A percentile compares a stretch with the other conserved stretches of the same genome.
Evolutionary conservation across 1,284 basidiomycete genomes (phyloP).

Genomic region (Fomitopsis schrenkii): DNA sequence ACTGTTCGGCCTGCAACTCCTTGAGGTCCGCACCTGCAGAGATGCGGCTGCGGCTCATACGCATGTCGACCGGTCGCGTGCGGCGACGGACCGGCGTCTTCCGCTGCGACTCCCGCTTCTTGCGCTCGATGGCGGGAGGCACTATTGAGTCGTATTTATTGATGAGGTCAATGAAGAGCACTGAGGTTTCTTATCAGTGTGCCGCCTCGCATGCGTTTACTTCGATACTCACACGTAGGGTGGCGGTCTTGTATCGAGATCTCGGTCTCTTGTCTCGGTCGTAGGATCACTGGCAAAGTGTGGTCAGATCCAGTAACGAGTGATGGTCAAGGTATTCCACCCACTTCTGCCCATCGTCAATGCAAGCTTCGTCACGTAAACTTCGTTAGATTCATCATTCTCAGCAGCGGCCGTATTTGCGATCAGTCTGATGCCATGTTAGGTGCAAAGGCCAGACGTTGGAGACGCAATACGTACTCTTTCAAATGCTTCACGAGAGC

Average conservation of each 20-base stretch:
- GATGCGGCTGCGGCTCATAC: slow-evolving; percentile 61
- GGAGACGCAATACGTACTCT: slow-evolving; percentile 42
- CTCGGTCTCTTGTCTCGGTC: slow-evolving; percentile 80
- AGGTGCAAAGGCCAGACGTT: background rate
- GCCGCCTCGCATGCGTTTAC: too few relatives aligned
- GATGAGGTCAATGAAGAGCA: slow-evolving; percentile 83
- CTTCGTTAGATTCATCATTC: slow-evolving; percentile 66
- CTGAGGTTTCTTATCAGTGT: slow-evolving; percentile 25
- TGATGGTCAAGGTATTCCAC: slow-evolving; percentile 22
- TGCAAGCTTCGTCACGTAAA: slow-evolving; percentile 84
- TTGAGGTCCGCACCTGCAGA: slow-evolving; percentile 40
- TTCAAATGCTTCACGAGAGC: slow-evolving; percentile 76
- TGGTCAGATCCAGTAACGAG: background rate
- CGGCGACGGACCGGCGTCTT: slow-evolving; percentile 80
- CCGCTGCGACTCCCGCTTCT: slow-evolving; percentile 83
- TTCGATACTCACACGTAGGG: slow-evolving; percentile 55
- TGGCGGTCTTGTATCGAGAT: slow-evolving; percentile 85
- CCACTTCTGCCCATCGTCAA: slow-evolving; percentile 82
- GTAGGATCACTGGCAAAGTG: slow-evolving; percentile 58
- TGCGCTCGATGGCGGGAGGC: slow-evolving; percentile 77
- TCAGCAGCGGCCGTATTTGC: slow-evolving; percentile 46
- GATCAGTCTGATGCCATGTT: slow-evolving; percentile 49
- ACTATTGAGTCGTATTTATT: slow-evolving; percentile 74
- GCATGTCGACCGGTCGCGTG: slow-evolving; percentile 86
- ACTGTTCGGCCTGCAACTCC: slow-evolving; percentile 55